Evolutionary conservation across 352 stramenopile genomes (phyloP).

Genomic region (Phytophthora sp.): DNA sequence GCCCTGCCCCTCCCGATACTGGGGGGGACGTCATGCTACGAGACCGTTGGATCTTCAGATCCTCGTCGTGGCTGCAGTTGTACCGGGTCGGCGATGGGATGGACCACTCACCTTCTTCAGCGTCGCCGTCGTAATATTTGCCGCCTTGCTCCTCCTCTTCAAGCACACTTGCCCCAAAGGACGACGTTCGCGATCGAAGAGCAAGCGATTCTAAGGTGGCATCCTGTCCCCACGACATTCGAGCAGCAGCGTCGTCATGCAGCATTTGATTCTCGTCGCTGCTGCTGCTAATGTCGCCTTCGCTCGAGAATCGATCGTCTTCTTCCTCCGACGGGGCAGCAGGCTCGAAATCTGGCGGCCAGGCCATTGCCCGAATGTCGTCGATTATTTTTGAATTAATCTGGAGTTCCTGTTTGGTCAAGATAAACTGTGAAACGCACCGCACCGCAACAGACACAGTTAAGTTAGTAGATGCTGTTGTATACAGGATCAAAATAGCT

Average conservation of each 20-base stretch:
- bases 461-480: neutral
- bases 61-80: neutral
- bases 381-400: constrained; percentile 29
- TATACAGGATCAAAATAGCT: neutral
- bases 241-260: constrained; percentile 15
- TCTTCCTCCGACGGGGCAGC: constrained; percentile 26
- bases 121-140: constrained; percentile 17
- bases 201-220: constrained; percentile 8
- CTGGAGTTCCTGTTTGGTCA: constrained; percentile 58
- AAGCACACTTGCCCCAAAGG: constrained; percentile 19
- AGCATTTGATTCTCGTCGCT: constrained; percentile 32
- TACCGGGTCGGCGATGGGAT: constrained; percentile 27
- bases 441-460: neutral
- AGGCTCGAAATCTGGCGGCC: constrained; percentile 24
- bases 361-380: constrained; percentile 15
- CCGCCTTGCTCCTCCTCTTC: constrained; percentile 17
- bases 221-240: constrained; percentile 13
- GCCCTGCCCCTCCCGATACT: constrained; percentile 23
- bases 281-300: constrained; percentile 30
- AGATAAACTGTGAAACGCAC: constrained; percentile 42
- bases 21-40: constrained; percentile 17
- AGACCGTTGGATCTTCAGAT: constrained; percentile 24
- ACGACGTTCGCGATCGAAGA: constrained; percentile 22
- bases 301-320: constrained; percentile 38
- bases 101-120: constrained; percentile 29